Percentiles rank a stretch among this genome's conserved stretches.
These are phyloP conservation scores for Yarrowia porcina DNA, from an alignment of 805 yeast species.

Conservation along the genomic window DNA sequence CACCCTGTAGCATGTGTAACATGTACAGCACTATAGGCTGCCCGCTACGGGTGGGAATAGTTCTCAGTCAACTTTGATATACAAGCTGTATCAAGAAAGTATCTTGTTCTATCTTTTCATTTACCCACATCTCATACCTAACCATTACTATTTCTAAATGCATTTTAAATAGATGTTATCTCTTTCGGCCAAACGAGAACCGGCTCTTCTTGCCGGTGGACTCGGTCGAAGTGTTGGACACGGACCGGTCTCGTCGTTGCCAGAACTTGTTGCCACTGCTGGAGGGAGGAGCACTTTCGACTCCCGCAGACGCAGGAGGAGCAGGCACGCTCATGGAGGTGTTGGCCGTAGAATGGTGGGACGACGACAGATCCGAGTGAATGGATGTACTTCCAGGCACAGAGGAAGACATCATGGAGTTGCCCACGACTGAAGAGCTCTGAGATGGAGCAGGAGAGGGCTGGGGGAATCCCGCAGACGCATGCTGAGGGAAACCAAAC, in stretches of 20 bases:
- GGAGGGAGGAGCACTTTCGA: constrained; percentile 3
- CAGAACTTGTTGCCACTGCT: constrained; percentile 23
- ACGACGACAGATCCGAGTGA: constrained; percentile 19
- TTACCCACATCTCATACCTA: not conserved
- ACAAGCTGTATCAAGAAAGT: no score
- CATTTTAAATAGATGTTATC: constrained; percentile 3
- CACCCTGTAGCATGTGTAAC: no score
- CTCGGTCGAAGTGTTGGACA: constrained; percentile 22
- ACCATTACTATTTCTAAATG: constrained; percentile 13
- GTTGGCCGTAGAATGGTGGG: constrained; percentile 11
- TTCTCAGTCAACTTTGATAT: no score
- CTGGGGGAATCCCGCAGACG: not conserved
- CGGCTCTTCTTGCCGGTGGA: constrained; percentile 19
- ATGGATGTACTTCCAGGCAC: constrained; percentile 18
- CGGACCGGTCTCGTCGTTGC: constrained; percentile 23
- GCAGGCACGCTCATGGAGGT: constrained; percentile 18
- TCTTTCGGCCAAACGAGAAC: constrained; percentile 23
- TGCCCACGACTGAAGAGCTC: constrained; percentile 6
- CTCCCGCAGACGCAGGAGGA: not conserved
- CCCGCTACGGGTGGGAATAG: no score
- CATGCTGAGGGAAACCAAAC: constrained; percentile 8
- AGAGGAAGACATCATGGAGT: constrained; percentile 13
- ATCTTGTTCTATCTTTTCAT: no score
- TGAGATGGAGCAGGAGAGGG: constrained; percentile 12
- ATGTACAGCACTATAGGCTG: no score